A percentile compares a stretch with the other conserved stretches of the same genome.
Evolutionary conservation across 2,329 filamentous ascomycete species (phyloP).

Genomic region (Calonectria pseudoreteaudii): DNA sequence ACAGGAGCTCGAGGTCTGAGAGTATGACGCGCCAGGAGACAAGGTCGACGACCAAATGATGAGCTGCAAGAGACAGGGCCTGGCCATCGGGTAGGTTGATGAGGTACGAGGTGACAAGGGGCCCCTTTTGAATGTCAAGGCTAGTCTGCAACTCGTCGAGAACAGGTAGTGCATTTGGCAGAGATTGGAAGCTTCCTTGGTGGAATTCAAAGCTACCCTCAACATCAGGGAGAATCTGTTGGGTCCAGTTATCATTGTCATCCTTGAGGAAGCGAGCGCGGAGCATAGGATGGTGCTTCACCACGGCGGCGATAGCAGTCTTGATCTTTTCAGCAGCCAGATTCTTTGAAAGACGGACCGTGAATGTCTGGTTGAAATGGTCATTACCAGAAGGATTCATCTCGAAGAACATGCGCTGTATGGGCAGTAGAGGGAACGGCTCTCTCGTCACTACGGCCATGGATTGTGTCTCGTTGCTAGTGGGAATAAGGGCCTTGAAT

Average conservation of each 20-base stretch:
- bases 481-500: not conserved
- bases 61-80: conserved; percentile 14
- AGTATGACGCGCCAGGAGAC: conserved; percentile 26
- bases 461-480: not conserved
- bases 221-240: not conserved
- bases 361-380: conserved; percentile 15
- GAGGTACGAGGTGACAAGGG: conserved; percentile 7
- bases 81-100: not conserved
- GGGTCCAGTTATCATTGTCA: not conserved
- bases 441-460: not conserved
- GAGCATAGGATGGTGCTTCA: conserved; percentile 16
- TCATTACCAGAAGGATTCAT: not conserved
- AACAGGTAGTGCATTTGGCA: not conserved
- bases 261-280: conserved; percentile 13
- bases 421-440: conserved; percentile 12
- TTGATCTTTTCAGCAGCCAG: not conserved
- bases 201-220: not conserved
- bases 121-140: conserved; percentile 20
- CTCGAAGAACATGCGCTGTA: conserved; percentile 11
- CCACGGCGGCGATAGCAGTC: not conserved
- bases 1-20: conserved; percentile 8
- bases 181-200: too few relatives aligned
- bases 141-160: not conserved
- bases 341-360: not conserved
- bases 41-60: conserved; percentile 29